These are phyloP conservation scores for Calonectria montana DNA, from an alignment of 2,329 filamentous ascomycete species.

Conservation along the genomic window DNA sequence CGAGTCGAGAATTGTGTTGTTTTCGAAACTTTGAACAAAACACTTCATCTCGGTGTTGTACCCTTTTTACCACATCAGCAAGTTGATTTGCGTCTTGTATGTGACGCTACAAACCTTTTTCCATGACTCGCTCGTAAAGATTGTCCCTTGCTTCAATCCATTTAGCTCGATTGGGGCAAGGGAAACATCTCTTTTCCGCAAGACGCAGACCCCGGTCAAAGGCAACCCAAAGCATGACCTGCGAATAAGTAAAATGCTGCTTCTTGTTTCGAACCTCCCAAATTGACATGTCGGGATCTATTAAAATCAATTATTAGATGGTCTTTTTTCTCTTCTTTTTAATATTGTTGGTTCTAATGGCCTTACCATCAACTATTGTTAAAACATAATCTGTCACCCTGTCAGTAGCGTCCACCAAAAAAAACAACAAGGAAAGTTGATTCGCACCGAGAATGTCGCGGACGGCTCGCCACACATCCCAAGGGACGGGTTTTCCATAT, in stretches of 20 bases:
- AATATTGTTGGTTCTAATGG: background rate
- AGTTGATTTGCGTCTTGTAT: too few species aligned
- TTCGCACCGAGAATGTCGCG: slow-evolving; percentile 70
- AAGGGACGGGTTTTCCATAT: slow-evolving; percentile 80
- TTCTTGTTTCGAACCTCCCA: slow-evolving; percentile 83
- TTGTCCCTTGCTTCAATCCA: slow-evolving; percentile 76
- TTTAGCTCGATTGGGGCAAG: slow-evolving; percentile 74
- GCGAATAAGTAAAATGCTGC: slow-evolving; percentile 84
- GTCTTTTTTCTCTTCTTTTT: background rate
- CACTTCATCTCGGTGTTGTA: slow-evolving; percentile 77
- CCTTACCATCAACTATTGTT: slow-evolving; percentile 69
- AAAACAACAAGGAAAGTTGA: accelerated
- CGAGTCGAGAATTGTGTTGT: slow-evolving; percentile 75
- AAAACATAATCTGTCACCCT: slow-evolving; percentile 70
- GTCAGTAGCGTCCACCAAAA: background rate
- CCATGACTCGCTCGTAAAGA: slow-evolving; percentile 82
- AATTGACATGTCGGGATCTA: slow-evolving; percentile 82
- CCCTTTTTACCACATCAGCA: slow-evolving; percentile 52
- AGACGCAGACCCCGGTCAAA: slow-evolving; percentile 81
- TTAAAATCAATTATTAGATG: background rate
- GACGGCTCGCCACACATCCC: slow-evolving; percentile 80
- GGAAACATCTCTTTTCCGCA: slow-evolving; percentile 79
- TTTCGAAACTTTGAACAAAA: slow-evolving; percentile 83
- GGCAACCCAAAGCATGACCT: slow-evolving; percentile 86
- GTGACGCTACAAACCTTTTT: slow-evolving; percentile 59